Conservation (phyloP, 2,329 filamentous ascomycete species). For the Thielaviopsis musarum region DNA sequence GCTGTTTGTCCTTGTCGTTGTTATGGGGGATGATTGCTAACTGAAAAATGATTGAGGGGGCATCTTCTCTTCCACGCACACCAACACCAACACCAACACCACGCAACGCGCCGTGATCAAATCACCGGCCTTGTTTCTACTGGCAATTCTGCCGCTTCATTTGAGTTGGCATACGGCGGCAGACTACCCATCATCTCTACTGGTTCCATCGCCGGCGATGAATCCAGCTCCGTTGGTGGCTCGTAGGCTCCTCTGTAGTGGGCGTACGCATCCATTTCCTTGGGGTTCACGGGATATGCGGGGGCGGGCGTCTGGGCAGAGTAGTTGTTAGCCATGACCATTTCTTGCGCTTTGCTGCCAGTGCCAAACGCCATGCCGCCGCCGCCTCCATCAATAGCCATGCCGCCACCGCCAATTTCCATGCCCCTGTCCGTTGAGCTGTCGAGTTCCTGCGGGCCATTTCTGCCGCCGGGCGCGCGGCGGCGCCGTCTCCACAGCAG, state of each 20-base stretch:
- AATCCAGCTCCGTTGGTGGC: slow-evolving; percentile 8
- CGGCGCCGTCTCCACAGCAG: slow-evolving; percentile 5
- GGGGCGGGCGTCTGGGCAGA: neutral
- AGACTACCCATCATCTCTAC: slow-evolving; percentile 12
- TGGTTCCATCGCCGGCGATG: slow-evolving; percentile 10
- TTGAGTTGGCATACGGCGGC: slow-evolving; percentile 4
- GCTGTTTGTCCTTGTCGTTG: neutral
- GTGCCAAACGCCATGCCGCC: neutral
- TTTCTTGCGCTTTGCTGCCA: slow-evolving; percentile 4
- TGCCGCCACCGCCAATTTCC: neutral
- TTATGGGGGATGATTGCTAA: neutral
- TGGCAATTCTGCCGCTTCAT: slow-evolving; percentile 5
- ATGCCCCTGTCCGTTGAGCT: neutral
- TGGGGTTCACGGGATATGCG: slow-evolving; percentile 4
- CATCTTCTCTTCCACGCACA: neutral
- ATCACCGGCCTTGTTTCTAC: slow-evolving; percentile 5
- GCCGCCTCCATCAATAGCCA: too few relatives aligned
- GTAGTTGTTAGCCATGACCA: neutral
- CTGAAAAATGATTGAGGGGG: neutral
- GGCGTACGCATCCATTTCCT: slow-evolving; percentile 2
- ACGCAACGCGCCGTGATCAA: neutral
- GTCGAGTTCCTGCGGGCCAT: slow-evolving; percentile 1
- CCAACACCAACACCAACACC: neutral
- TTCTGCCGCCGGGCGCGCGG: neutral
- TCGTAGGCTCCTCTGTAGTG: slow-evolving; percentile 9